These are phyloP conservation scores for Saitozyma podzolica DNA, from an alignment of 768 basidiomycete species.

Conservation along the genomic window DNA sequence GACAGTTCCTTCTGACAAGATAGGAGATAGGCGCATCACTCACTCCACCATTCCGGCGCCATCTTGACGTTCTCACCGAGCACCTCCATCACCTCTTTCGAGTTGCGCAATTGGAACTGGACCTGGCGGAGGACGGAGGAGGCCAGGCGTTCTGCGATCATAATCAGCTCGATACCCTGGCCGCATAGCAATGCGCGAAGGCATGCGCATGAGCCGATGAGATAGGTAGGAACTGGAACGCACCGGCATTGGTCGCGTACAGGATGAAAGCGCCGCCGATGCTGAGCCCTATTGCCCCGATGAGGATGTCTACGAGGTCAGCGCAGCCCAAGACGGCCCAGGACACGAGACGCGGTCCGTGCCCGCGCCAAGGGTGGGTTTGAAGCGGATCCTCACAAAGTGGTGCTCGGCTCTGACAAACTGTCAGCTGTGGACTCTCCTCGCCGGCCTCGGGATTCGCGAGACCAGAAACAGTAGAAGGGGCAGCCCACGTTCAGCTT, in stretches of 20 bases:
- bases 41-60: constrained; percentile 46
- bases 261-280: constrained; percentile 34
- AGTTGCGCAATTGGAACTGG: constrained; percentile 47
- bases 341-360: too few relatives aligned
- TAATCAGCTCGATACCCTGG: neutral
- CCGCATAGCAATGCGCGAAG: constrained; percentile 14
- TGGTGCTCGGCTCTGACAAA: constrained; percentile 23
- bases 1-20: neutral
- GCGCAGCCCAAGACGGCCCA: neutral
- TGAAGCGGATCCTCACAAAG: constrained; percentile 17
- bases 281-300: constrained; percentile 22
- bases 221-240: neutral
- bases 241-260: constrained; percentile 39
- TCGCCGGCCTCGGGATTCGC: too few relatives aligned
- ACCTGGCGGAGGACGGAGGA: constrained; percentile 48
- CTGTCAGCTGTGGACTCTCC: neutral
- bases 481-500: constrained; percentile 40
- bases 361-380: too few relatives aligned
- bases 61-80: constrained; percentile 42
- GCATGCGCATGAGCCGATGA: constrained; percentile 13
- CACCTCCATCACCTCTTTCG: constrained; percentile 31
- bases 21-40: constrained; percentile 15
- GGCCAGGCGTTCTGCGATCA: constrained; percentile 42
- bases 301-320: constrained; percentile 18
- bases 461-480: too few relatives aligned